Evolutionary conservation across 1,139 yeast genomes (phyloP), one percentile per base, ranked within the genome.

Genomic region (Suhomyces choctaworum): DNA sequence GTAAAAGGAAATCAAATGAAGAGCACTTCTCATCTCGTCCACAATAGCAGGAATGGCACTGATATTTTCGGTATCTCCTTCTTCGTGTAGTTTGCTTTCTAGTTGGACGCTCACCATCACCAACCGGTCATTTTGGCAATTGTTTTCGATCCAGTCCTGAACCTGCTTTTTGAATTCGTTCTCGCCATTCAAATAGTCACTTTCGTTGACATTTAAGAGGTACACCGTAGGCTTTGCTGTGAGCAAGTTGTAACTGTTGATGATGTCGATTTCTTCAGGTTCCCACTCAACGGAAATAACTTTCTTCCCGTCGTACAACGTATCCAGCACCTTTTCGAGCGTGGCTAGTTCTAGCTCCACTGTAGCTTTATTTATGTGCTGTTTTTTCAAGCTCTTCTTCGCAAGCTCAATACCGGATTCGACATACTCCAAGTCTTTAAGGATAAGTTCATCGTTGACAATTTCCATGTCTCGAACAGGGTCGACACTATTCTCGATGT

Each of bases 1-100:
- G 66, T 84, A 90, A 64, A 82, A 92, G 29, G 96, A 85, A 29
- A 90, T 83, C 46, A 90, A 71, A 37, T 78, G 73, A 29, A 90
- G 66, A 2, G 82, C 77, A 17, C 66, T 58, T 48, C 95, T 76
- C 89, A 89, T 86, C 32, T 74, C 66, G 17, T 66, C 63, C 14
- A 82, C 77, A 16, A 79, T 71, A 10, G 47, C 43, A 0, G 76
- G 72, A 22, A 78, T 55, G 1, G 75, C 72, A 27, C 76, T 65
- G 16, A 22, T 22, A 3, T 23, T 19, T 2, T 25, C 24, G 10
- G 30, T 16, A 5, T 42, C 49, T 16, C 41, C 49, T 0, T 28
- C 9, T 41, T 44, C 62, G 45, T 49, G 60, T 36, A 71, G 52
- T 27, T 59, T 57, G 5, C 74, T 67, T 52, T 83, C 90, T 46